A percentile compares a stretch with the other conserved stretches of the same genome.
These are phyloP conservation scores for Escallonia herrerae DNA, from an alignment of 129 eudicot genomes.

Conservation along the genomic window DNA sequence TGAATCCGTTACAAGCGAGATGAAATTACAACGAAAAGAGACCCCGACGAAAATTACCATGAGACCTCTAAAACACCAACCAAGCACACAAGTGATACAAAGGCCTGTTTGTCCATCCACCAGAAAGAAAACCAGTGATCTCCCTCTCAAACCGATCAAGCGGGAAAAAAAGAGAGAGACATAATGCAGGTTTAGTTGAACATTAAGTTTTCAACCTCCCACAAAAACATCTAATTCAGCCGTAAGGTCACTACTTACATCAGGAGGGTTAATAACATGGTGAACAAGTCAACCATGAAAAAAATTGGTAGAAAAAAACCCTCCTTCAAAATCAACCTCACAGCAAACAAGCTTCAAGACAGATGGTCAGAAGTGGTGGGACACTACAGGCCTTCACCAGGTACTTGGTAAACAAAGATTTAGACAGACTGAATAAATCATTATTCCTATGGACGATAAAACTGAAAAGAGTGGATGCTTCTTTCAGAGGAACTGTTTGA, in stretches of 20 bases:
- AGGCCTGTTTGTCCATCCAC: constrained; percentile 31
- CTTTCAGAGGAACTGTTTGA: constrained; percentile 37
- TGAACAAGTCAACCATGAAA: constrained; percentile 47
- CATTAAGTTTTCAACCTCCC: background rate
- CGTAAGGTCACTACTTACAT: constrained; percentile 37
- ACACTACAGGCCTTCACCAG: constrained; percentile 23
- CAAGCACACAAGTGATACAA: constrained; percentile 29
- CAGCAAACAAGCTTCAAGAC: constrained; percentile 28
- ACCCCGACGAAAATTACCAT: constrained; percentile 4
- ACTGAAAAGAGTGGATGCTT: background rate
- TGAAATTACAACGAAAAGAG: constrained; percentile 24
- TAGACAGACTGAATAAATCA: constrained; percentile 1
- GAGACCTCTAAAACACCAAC: constrained; percentile 39
- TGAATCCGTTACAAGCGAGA: constrained; percentile 18
- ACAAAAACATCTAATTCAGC: constrained; percentile 26
- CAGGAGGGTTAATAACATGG: constrained; percentile 49
- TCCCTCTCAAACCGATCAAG: constrained; percentile 7
- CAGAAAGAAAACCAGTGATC: constrained; percentile 12
- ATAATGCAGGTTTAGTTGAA: background rate
- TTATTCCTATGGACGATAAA: background rate
- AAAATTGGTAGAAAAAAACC: constrained; percentile 31
- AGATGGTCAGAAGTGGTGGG: constrained; percentile 38
- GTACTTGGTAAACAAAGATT: constrained; percentile 9
- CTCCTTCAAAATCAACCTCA: constrained; percentile 70
- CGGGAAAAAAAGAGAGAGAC: constrained; percentile 13